A percentile compares a stretch with the other conserved stretches of the same genome.
phyloP scores from a whole-genome alignment of 2,329 filamentous ascomycete genomes.

The Niveomyces coronatus region DNA sequence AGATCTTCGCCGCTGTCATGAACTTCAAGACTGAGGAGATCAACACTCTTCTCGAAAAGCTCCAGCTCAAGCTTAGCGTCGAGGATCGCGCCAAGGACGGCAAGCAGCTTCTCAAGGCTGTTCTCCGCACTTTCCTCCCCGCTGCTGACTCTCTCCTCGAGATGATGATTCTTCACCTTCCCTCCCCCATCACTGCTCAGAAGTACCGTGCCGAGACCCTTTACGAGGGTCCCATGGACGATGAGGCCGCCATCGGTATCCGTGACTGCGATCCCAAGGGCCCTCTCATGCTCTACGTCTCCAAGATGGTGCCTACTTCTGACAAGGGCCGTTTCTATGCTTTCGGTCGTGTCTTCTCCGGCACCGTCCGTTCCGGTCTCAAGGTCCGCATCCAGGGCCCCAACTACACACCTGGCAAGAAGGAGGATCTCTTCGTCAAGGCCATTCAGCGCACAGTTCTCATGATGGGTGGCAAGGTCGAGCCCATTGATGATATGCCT shows the following conservation, averaged over 20 bases:
- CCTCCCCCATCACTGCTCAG: conserved; percentile 91
- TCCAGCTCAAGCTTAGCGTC: conserved; percentile 76
- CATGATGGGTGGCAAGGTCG: conserved; percentile 99
- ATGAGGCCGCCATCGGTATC: conserved; percentile 90
- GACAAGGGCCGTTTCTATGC: conserved; percentile 99
- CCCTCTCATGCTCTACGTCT: conserved; percentile 99
- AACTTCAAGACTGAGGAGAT: conserved; percentile 98
- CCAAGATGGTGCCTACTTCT: conserved; percentile 99
- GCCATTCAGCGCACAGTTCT: conserved; percentile 98
- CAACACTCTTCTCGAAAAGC: conserved; percentile 74
- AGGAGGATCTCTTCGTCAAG: conserved; percentile 99
- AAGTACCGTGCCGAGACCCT: conserved; percentile 97
- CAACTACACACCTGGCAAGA: conserved; percentile 96
- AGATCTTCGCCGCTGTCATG: conserved; percentile 93
- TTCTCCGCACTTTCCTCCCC: conserved; percentile 98
- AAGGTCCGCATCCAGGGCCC: conserved; percentile 99
- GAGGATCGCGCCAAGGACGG: conserved; percentile 92
- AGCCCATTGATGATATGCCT: conserved; percentile 97
- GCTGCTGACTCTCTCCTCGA: conserved; percentile 96
- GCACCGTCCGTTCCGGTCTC: conserved; percentile 93
- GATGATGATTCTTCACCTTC: conserved; percentile 99
- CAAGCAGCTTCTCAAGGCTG: conserved; percentile 94
- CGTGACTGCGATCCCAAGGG: conserved; percentile 97
- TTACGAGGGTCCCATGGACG: conserved; percentile 94
- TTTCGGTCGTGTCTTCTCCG: conserved; percentile 99